phyloP scores from a whole-genome alignment of 2,329 filamentous ascomycete species.

The Fusarium proliferatum region DNA sequence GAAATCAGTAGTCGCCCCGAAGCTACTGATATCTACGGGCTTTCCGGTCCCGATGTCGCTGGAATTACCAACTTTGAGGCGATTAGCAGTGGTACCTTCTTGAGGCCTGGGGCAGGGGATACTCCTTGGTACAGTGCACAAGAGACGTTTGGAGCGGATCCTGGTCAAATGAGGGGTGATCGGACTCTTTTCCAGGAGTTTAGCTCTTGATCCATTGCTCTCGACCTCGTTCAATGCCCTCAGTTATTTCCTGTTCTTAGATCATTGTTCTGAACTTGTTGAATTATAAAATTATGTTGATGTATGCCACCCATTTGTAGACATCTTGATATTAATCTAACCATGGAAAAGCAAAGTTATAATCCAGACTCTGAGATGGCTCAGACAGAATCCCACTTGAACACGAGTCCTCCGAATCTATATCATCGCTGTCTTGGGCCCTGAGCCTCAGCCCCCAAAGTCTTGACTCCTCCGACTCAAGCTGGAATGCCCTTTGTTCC shows the following conservation, averaged over 20 bases:
- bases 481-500: neutral
- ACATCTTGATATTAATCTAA: neutral
- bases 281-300: too few species aligned
- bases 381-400: neutral
- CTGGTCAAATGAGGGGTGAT: accelerated
- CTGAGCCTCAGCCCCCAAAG: neutral
- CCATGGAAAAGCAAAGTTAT: conserved; percentile 1
- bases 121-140: too few species aligned
- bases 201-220: accelerated
- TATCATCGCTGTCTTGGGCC: neutral
- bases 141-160: neutral
- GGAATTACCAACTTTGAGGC: too few species aligned
- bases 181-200: accelerated
- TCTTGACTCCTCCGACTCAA: neutral
- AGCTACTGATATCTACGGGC: too few species aligned
- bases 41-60: too few species aligned
- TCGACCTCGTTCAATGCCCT: accelerated
- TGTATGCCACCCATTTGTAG: neutral
- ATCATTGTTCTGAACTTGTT: neutral
- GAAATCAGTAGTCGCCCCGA: too few species aligned
- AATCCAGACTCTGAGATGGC: neutral
- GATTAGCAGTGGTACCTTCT: too few species aligned
- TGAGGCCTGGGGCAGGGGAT: too few species aligned
- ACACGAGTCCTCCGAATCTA: neutral
- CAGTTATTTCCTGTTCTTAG: neutral